These are phyloP conservation scores for Aspergillus texensis DNA, from an alignment of 2,329 filamentous ascomycete genomes.

Conservation along the genomic window DNA sequence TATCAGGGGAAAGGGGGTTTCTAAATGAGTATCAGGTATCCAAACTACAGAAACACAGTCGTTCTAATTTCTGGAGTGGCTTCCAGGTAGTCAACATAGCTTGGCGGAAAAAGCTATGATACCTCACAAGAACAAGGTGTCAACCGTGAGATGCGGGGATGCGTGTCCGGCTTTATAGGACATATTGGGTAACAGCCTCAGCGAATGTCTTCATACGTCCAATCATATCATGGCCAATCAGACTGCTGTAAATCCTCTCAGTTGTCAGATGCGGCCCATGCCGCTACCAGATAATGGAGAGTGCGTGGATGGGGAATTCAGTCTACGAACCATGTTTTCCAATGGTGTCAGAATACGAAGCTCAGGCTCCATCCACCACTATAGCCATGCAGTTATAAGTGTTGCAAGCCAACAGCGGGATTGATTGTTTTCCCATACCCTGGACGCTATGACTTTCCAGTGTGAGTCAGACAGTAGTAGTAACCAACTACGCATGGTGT, in stretches of 20 bases:
- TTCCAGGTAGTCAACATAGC: neutral
- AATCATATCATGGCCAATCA: neutral
- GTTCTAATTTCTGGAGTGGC: neutral
- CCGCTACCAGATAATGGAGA: neutral
- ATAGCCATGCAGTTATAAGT: neutral
- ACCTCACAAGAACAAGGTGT: neutral
- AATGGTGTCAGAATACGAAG: neutral
- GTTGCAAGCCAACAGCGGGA: neutral
- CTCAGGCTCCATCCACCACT: neutral
- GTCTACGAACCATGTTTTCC: neutral
- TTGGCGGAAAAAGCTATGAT: neutral
- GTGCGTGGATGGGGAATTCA: neutral
- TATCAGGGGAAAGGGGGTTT: neutral
- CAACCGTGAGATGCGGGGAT: neutral
- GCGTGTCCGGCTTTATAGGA: neutral
- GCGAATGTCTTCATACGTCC: neutral
- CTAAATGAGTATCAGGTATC: neutral
- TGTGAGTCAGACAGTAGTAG: neutral
- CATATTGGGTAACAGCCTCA: neutral
- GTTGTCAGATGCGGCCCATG: neutral
- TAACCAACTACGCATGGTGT: neutral
- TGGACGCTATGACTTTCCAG: neutral
- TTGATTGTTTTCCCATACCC: neutral
- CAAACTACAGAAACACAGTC: neutral
- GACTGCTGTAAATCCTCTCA: neutral